phyloP scores from a whole-genome alignment of 768 basidiomycete genomes.

The Candolleomyces aberdarensis region DNA sequence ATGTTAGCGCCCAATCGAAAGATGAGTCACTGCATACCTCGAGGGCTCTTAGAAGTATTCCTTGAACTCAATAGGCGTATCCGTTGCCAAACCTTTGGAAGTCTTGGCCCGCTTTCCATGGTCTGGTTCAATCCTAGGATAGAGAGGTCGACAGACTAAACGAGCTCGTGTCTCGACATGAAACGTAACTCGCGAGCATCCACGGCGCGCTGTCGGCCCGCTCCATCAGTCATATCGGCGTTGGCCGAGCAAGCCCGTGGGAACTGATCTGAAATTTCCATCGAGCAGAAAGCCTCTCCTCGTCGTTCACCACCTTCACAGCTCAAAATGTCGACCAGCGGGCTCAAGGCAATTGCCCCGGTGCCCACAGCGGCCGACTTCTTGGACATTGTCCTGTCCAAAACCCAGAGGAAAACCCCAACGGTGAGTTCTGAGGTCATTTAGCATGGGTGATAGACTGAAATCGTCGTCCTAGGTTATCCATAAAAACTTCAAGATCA shows the following conservation, averaged over 20 bases:
- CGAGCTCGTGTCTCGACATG: too few species aligned
- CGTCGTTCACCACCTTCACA: background rate
- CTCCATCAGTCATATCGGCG: background rate
- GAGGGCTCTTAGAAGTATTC: too few species aligned
- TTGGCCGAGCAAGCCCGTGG: background rate
- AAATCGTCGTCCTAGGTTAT: conserved; percentile 61
- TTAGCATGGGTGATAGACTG: background rate
- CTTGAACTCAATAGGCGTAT: too few species aligned
- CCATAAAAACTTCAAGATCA: conserved; percentile 99
- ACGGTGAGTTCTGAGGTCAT: conserved; percentile 54
- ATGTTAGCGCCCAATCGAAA: too few species aligned
- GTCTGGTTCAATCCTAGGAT: too few species aligned
- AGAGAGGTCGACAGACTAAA: too few species aligned
- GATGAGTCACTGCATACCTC: too few species aligned
- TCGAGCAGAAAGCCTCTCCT: background rate
- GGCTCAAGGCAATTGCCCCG: conserved; percentile 96
- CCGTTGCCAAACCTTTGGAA: too few species aligned
- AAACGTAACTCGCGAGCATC: too few species aligned
- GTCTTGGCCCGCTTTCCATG: too few species aligned
- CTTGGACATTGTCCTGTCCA: conserved; percentile 89
- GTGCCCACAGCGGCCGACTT: conserved; percentile 96
- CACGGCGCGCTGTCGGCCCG: too few species aligned
- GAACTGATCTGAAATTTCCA: conserved; percentile 11
- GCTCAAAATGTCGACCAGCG: conserved; percentile 70
- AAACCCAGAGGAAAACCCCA: conserved; percentile 96